Evolutionary conservation across 129 eudicot species (phyloP).

Genomic region (Tagetes patula): DNA sequence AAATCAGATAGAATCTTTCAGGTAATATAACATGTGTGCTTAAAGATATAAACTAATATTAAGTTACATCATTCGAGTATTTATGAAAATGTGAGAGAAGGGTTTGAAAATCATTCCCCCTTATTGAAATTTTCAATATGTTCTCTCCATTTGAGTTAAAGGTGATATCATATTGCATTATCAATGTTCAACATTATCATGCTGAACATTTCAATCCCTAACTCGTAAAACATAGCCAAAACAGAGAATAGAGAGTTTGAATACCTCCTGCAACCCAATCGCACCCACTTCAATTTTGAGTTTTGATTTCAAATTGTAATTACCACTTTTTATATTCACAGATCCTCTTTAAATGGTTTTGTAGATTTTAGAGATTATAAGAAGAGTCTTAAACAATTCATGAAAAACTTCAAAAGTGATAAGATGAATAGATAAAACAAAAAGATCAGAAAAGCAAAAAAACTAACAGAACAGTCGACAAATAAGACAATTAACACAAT

Average conservation of each 20-base stretch:
- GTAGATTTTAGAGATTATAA: not conserved
- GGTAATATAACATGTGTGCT: constrained; percentile 10
- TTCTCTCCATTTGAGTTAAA: constrained; percentile 12
- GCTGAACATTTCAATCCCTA: not conserved
- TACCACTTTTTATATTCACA: not conserved
- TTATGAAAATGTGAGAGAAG: not conserved
- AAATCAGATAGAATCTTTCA: constrained; percentile 21
- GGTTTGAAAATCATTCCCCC: not conserved
- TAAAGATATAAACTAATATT: not conserved
- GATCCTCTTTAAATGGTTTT: constrained; percentile 2
- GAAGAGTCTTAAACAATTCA: not conserved
- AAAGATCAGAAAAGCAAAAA: not conserved
- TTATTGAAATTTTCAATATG: not conserved
- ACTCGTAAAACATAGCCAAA: not conserved
- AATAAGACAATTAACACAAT: not conserved
- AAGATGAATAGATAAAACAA: constrained; percentile 2
- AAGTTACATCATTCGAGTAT: not conserved
- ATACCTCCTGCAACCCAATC: not conserved
- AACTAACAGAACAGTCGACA: not conserved
- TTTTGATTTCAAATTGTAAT: not conserved
- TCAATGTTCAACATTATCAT: not conserved
- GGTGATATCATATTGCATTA: not conserved
- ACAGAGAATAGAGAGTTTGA: not conserved
- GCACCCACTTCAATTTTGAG: not conserved
- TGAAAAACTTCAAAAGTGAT: not conserved